Evolutionary conservation across 345 rosid genomes (phyloP), one percentile per base, ranked within the genome.

Genomic region (Melastoma malabathricum): DNA sequence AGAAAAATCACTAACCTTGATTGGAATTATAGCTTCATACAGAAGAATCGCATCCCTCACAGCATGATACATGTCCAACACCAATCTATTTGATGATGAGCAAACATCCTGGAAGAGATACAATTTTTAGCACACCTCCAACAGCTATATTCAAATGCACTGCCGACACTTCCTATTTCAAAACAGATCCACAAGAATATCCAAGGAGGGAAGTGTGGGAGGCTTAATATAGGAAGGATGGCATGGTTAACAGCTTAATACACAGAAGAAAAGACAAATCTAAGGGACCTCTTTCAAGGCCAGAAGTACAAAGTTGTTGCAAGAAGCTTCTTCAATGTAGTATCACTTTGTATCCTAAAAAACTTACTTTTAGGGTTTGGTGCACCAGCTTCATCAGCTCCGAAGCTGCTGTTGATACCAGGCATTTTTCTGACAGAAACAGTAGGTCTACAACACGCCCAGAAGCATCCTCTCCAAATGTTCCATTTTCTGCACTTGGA

Each of bases 1-100:
- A 18, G 27, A 13, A 54, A 25, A 43, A 62, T 60, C 67, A 75
- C 98, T 65, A 68, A 92, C 98, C 97, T 81, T 92, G 58, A 87
- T 80, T 38, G 97, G 97, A 68, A 83, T 58, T 68, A 92, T 62
- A 62, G 97, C 97, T 68, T 81, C 98, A 57, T 92, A 92, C 15
- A 92, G 82, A 62, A 87, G 84, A 57, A 92, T 51, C 18, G 74
- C 79, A 77, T 87, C 98, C 67, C 94, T 78, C 51, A 82, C 89
- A 67, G 97, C 88, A 51, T 68, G 76, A 70, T 83, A 88, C 58
- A 84, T 75, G 66, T 84, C 94, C 73, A 77, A 53, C 47, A 95
- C 94, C 66, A 92, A 90, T 65, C 86, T 83, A 44, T 83, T 69
- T 56, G 98, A 81, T 27, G 97, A 84, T 65, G 81, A 70, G 68